Conservation (phyloP, 192 early-diverging fungal species). For the Coemansia sp. region DNA sequence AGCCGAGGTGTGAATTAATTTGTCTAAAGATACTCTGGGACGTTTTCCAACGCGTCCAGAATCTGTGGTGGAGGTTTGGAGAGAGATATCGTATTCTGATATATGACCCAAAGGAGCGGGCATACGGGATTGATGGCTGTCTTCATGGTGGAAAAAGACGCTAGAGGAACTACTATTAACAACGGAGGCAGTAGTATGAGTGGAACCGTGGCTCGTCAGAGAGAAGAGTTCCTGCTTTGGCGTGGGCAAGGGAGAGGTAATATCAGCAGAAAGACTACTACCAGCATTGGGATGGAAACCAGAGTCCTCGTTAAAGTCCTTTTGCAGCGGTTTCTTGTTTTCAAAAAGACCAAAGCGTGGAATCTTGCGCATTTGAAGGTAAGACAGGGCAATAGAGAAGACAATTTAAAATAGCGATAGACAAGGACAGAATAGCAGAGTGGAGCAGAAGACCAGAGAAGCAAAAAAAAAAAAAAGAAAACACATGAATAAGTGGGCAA, state of each 20-base stretch:
- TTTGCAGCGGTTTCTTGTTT: neutral
- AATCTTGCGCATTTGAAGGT: neutral
- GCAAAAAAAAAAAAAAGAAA: neutral
- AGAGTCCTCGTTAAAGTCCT: neutral
- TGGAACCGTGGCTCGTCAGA: neutral
- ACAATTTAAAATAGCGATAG: neutral
- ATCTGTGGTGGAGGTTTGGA: no score
- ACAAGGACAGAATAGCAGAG: neutral
- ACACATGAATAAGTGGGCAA: neutral
- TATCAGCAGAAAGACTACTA: neutral
- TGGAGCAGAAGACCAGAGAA: neutral
- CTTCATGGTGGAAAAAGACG: neutral
- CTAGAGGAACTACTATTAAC: neutral
- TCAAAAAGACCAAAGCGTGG: conserved; percentile 9
- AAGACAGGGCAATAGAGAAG: neutral
- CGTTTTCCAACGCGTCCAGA: neutral
- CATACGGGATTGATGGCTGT: no score
- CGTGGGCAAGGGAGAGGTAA: neutral
- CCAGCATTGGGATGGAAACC: no score
- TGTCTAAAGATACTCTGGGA: neutral
- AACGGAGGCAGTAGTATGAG: neutral
- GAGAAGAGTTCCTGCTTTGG: neutral
- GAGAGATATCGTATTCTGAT: no score
- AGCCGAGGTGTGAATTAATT: neutral
- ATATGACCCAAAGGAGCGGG: no score